These are phyloP conservation scores for Xenoacremonium recifei DNA, from an alignment of 2,329 filamentous ascomycete genomes.

Conservation along the genomic window DNA sequence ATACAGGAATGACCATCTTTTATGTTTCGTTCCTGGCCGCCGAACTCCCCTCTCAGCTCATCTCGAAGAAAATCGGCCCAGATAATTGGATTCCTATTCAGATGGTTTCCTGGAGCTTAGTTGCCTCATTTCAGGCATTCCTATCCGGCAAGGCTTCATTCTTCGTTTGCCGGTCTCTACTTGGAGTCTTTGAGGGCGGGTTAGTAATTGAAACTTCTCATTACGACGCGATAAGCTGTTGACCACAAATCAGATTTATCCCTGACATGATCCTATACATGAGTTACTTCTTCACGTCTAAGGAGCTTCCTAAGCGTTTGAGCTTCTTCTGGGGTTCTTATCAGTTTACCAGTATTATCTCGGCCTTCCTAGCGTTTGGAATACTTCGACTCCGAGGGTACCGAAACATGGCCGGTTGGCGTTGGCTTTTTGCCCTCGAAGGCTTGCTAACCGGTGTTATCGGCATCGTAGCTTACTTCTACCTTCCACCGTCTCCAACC, in stretches of 20 bases:
- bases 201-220: conserved; percentile 25
- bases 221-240: neutral
- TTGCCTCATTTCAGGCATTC: conserved; percentile 37
- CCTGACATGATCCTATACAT: conserved; percentile 64
- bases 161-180: conserved; percentile 39
- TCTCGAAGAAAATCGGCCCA: conserved; percentile 51
- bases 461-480: conserved; percentile 42
- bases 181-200: conserved; percentile 49
- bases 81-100: conserved; percentile 45
- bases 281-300: conserved; percentile 73
- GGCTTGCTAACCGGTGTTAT: conserved; percentile 40
- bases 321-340: conserved; percentile 70
- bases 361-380: conserved; percentile 46
- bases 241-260: conserved; percentile 13
- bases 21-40: conserved; percentile 44
- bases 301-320: conserved; percentile 66
- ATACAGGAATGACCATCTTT: conserved; percentile 36
- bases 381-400: conserved; percentile 38
- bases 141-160: conserved; percentile 36
- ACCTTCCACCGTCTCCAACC: conserved; percentile 45
- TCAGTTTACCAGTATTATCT: conserved; percentile 52
- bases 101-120: conserved; percentile 40
- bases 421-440: conserved; percentile 53
- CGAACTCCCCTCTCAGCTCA: conserved; percentile 47
- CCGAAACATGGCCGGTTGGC: conserved; percentile 37